Evolutionary conservation across 1,139 yeast species (phyloP).

Genomic region (Yamadazyma triangularis): DNA sequence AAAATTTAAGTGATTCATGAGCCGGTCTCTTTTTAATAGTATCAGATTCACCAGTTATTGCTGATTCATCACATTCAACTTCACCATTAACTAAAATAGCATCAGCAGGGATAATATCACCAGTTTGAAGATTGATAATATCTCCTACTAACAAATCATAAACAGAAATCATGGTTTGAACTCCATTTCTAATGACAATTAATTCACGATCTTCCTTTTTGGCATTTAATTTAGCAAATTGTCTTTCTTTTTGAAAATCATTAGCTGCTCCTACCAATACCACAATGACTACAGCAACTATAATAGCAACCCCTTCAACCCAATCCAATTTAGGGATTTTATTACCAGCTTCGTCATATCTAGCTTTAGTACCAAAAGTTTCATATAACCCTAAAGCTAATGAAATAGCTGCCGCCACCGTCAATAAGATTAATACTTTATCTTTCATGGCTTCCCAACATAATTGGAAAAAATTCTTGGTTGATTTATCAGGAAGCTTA

Average conservation of each 20-base stretch:
- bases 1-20: constrained; percentile 36
- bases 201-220: constrained; percentile 84
- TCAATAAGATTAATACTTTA: constrained; percentile 77
- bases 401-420: constrained; percentile 84
- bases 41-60: constrained; percentile 90
- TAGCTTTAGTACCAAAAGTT: constrained; percentile 79
- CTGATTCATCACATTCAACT: constrained; percentile 87
- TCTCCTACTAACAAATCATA: constrained; percentile 86
- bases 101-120: constrained; percentile 92
- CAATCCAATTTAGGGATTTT: constrained; percentile 81
- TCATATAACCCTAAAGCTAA: constrained; percentile 89
- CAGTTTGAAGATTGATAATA: constrained; percentile 76
- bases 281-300: constrained; percentile 86
- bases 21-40: constrained; percentile 69
- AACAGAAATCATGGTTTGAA: constrained; percentile 64
- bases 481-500: constrained; percentile 60
- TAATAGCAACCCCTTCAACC: constrained; percentile 98
- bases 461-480: constrained; percentile 62
- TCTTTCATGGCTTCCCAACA: constrained; percentile 88
- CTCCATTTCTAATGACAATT: constrained; percentile 71
- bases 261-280: constrained; percentile 91
- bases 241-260: constrained; percentile 94
- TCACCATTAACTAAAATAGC: constrained; percentile 71
- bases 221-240: constrained; percentile 81
- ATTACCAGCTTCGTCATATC: constrained; percentile 72